Evolutionary conservation across 345 rosid genomes (phyloP), one percentile per base, ranked within the genome.

Genomic region (Hibiscus mutabilis): DNA sequence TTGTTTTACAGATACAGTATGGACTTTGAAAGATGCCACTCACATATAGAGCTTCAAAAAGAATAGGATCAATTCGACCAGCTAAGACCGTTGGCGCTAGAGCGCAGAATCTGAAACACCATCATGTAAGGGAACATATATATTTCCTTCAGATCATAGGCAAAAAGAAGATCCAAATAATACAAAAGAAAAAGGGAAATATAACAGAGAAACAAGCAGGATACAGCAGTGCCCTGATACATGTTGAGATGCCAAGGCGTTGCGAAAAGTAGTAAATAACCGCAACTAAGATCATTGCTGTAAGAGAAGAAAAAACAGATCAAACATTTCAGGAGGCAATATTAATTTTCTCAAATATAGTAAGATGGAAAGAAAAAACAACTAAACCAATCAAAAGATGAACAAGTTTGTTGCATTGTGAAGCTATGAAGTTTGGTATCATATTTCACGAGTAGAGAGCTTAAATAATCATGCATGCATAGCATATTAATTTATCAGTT

Each of bases 11-110:
- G 35, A 73, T 56, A 33, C 22, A 71, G 47, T 61, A 11, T 13
- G 49, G 70, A 70, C 15, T 42, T 2, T 0, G 22, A 42, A 63
- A 19, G 16, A 12, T 47, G 57, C 11, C 60, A 77, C 98, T 86
- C 78, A 93, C 96, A 73, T 94, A 94, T 74, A 94, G 83, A 80
- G 96, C 96, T 75, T 94, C 98, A 72, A 94, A 94, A 64, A 94
- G 90, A 66, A 84, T 57, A 5, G 96, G 95, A 79, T 86, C 86
- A 59, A 94, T 87, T 78, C 81, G 92, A 58, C 98, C 95, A 76
- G 87, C 89, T 78, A 94, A 81, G 72, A 91, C 62, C 24, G 96
- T 87, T 47, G 98, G 97, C 65, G 97, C 97, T 58, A 89, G 8
- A 47, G 96, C 91, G 75, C 88, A 91, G 83, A 84, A 93, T 85